These are phyloP conservation scores for Naganishia kalamii DNA, from an alignment of 768 basidiomycete genomes.

Conservation along the genomic window DNA sequence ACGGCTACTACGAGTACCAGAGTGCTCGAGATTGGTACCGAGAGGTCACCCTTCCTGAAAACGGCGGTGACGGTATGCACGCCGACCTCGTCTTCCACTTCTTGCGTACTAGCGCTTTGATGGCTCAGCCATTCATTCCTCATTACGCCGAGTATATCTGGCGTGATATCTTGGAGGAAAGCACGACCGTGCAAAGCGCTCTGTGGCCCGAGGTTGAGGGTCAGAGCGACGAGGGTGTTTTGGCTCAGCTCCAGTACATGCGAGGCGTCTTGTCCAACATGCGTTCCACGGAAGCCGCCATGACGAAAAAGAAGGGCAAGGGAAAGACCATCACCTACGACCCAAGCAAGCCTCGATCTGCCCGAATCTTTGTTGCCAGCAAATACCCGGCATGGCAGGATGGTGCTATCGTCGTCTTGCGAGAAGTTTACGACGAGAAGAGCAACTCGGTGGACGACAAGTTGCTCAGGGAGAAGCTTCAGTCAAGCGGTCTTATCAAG, in stretches of 20 bases:
- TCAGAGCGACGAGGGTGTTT: conserved; percentile 48
- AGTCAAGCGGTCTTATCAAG: conserved; percentile 73
- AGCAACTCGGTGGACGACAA: conserved; percentile 70
- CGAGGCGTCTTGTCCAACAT: conserved; percentile 83
- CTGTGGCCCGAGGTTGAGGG: conserved; percentile 72
- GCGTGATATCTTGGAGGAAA: conserved; percentile 64
- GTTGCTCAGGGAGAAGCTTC: conserved; percentile 63
- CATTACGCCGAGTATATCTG: conserved; percentile 93
- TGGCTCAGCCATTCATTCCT: conserved; percentile 80
- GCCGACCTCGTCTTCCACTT: conserved; percentile 74
- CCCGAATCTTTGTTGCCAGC: conserved; percentile 83
- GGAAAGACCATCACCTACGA: conserved; percentile 63
- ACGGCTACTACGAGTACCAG: conserved; percentile 92
- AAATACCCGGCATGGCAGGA: conserved; percentile 93
- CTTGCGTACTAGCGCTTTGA: conserved; percentile 71
- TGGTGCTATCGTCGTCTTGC: conserved; percentile 65
- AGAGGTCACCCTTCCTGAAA: conserved; percentile 69
- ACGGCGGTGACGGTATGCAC: conserved; percentile 69
- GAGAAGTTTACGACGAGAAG: conserved; percentile 59
- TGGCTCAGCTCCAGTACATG: conserved; percentile 79
- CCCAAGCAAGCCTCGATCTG: conserved; percentile 67
- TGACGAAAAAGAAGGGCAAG: conserved; percentile 75
- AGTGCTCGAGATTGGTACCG: conserved; percentile 91
- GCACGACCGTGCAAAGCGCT: conserved; percentile 72
- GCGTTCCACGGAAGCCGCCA: conserved; percentile 72